Evolutionary conservation across 2,329 filamentous ascomycete species (phyloP).

Genomic region (Calonectria fujianensis): DNA sequence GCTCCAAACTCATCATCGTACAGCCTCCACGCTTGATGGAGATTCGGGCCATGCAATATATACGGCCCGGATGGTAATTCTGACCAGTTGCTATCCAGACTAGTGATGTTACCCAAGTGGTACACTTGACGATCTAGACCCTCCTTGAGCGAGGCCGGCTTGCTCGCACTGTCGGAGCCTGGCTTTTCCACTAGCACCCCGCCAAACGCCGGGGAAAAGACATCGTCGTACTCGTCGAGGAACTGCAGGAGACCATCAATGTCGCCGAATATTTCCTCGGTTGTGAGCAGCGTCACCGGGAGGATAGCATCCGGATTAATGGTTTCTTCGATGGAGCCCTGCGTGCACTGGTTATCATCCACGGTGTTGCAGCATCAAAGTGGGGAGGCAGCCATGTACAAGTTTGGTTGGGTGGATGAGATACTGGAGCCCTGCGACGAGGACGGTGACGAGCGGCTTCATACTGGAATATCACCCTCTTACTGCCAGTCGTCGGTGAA

Average conservation of each 20-base stretch:
- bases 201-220: conserved; percentile 63
- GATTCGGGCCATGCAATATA: conserved; percentile 63
- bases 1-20: conserved; percentile 62
- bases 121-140: conserved; percentile 44
- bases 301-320: conserved; percentile 64
- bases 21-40: conserved; percentile 65
- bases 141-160: not conserved
- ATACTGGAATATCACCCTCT: conserved; percentile 40
- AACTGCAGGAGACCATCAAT: conserved; percentile 59
- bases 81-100: conserved; percentile 46
- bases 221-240: conserved; percentile 61
- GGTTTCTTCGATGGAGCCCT: conserved; percentile 65
- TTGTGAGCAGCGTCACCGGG: conserved; percentile 63
- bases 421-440: conserved; percentile 62
- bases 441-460: conserved; percentile 60
- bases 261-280: conserved; percentile 61
- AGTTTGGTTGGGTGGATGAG: conserved; percentile 63
- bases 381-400: conserved; percentile 46
- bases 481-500: too few species aligned
- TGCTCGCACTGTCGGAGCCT: conserved; percentile 43
- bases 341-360: conserved; percentile 7
- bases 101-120: conserved; percentile 46
- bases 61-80: conserved; percentile 64
- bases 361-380: not conserved
- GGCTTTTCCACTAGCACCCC: conserved; percentile 63